Base-by-base conservation (phyloP, 2,329 filamentous ascomycete species). In the Bipolaris cookei region DNA sequence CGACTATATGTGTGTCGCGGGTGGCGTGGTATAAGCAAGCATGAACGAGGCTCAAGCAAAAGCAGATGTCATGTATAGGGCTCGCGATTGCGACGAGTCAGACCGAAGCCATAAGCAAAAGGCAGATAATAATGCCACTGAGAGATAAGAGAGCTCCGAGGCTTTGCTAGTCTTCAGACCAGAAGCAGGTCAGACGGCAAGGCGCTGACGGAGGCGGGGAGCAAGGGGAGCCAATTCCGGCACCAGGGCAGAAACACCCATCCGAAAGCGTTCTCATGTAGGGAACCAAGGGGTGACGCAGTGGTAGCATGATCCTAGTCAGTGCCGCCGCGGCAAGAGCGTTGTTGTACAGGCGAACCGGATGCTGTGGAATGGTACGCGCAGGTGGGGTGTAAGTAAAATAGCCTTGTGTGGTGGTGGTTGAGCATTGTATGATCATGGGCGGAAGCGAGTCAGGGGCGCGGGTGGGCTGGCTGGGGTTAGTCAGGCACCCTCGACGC, bases 401-500 rank as follows among this genome's bases (percentile, higher is more conserved):
- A 52, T 67, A 63, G 65, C 54, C 56, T 46, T 58, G 64, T 59
- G 49, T 50, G 44, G 32, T 62, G 47, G 58, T 66, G 65, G 67
- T 45, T 45, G 25, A 20, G 25, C 10, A 21, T 16, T 41, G 47
- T 30, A 30, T 30, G 37, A 30, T 28, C 11, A 62, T 59, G 61
- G 55, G 41, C 39, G 20, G 44, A 50, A 49, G 51, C 55, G 55
- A 58, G 51, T 50, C 51, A 58, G 51, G 55, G 62, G 58, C 45
- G 16, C 56, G 43, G 58, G 2, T 20, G 59, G 66, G 60, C 62
- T 61, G 56, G 54, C 52, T 45, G 54, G 64, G 68, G 60, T 69
- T 68, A 72, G 68, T 68, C 68, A 72, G 66, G 66, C 62, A 58
- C 56, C 55, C 46, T 25, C 58, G 51, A 55, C 47, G 66, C 58